Conservation (phyloP, 495 filamentous ascomycete genomes). For the Zalerion maritima region DNA sequence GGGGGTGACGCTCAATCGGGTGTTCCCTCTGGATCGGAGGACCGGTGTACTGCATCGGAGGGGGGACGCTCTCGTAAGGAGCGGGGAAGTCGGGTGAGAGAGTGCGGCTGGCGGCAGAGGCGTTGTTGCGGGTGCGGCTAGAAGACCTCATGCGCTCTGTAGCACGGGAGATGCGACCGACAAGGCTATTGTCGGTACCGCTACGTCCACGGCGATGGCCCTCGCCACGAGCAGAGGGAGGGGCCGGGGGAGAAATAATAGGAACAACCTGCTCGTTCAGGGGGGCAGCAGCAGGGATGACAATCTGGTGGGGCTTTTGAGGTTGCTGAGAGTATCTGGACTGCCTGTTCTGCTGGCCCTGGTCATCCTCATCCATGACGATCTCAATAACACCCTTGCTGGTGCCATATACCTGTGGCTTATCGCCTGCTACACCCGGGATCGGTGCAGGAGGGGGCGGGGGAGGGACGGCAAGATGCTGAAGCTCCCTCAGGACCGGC, state of each 20-base stretch:
- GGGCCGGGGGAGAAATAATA: conserved; percentile 19
- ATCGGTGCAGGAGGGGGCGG: conserved; percentile 53
- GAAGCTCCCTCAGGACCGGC: conserved; percentile 66
- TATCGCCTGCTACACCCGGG: conserved; percentile 13
- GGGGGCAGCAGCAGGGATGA: conserved; percentile 5
- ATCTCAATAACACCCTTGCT: conserved; percentile 56
- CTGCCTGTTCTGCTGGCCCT: conserved; percentile 12
- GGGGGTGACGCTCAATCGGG: conserved; percentile 22
- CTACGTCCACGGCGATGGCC: conserved; percentile 53
- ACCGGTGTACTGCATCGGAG: conserved; percentile 10
- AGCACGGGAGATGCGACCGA: conserved; percentile 45
- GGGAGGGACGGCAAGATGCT: conserved; percentile 58
- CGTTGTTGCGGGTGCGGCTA: conserved; percentile 36
- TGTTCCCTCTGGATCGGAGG: conserved; percentile 6
- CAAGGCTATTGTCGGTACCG: conserved; percentile 45
- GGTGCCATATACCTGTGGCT: conserved; percentile 27
- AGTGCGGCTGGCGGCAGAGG: conserved; percentile 18
- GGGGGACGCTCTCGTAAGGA: conserved; percentile 44
- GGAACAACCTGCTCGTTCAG: conserved; percentile 15
- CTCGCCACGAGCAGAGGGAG: conserved; percentile 24
- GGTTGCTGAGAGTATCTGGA: conserved; percentile 4
- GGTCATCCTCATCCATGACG: conserved; percentile 50
- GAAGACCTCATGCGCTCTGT: conserved; percentile 57
- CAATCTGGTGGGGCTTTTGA: conserved; percentile 11
- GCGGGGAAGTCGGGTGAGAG: conserved; percentile 26